Base-by-base conservation (phyloP, 1,139 yeast species). In the Candida sanyaensis region DNA sequence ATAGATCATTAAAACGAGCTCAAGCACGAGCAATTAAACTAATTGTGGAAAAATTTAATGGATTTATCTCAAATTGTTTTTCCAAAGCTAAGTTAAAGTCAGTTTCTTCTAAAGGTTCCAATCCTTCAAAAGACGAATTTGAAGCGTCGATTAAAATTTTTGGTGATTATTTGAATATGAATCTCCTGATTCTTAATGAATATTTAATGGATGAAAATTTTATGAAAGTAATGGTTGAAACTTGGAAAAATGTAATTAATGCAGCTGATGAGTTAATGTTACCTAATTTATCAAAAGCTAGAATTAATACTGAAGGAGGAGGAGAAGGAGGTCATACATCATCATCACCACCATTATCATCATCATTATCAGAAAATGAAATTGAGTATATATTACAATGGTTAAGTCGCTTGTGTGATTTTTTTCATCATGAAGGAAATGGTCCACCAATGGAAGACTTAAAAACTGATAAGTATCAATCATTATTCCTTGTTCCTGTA, bases 351-450 rank as follows among this genome's bases (percentile, higher is more conserved):
- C 81, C 82, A 23, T 66, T 88, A 47, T 77, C 87, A 0, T 68
- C 38, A n/a, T n/a, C n/a, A n/a, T n/a, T n/a, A n/a, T n/a, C n/a
- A n/a, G n/a, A n/a, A n/a, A n/a, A n/a, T n/a, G 96, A 90, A 61
- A 71, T 87, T 38, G 91, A 86, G 49, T 80, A 86, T 1, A 81
- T 88, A 0, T 83, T 86, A 54, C 75, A 81, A 1, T 90, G 96
- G 96, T 64, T 88, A 23, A 75, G 81, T 47, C 75, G 85, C 9
- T 67, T 88, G 33, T 81, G 86, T 51, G 90, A 84, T 51, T 89
- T 88, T 61, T 89, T 90, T 67, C 84, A 89, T 61, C 86, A 88
- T 59, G 84, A 80, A 48, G 96, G 96, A 0, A 86, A 86, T 44
- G 96, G 96, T 0, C 95, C 95, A 0, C 80, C 91, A 0, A 60